A percentile compares a stretch with the other conserved stretches of the same genome.
Conservation (phyloP, 805 yeast genomes). For the Wickerhamomyces silvicola region DNA sequence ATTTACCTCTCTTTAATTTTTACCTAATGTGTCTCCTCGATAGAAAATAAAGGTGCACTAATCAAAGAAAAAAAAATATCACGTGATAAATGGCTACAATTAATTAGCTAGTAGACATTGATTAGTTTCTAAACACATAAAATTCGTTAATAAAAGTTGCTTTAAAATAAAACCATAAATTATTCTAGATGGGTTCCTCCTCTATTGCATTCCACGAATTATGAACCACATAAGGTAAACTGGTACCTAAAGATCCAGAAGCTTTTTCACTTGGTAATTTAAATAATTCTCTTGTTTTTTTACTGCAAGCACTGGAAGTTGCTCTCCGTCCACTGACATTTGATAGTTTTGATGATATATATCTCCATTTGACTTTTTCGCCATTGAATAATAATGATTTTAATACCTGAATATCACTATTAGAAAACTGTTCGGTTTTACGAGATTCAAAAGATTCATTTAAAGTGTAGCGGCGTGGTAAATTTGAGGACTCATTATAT, state of each 20-base stretch:
- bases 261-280: conserved; percentile 46
- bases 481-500: neutral
- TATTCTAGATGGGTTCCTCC: conserved; percentile 9
- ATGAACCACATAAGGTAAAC: conserved; percentile 46
- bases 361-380: conserved; percentile 56
- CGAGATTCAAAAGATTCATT: too few relatives aligned
- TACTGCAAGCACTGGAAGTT: conserved; percentile 48
- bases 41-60: too few relatives aligned
- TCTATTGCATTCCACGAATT: conserved; percentile 40
- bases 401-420: conserved; percentile 40
- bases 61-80: too few relatives aligned
- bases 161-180: conserved; percentile 1
- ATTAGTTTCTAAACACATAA: too few relatives aligned
- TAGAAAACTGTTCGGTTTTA: conserved; percentile 22
- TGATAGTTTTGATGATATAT: conserved; percentile 39
- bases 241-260: conserved; percentile 36
- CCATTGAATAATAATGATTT: conserved; percentile 42
- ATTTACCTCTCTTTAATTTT: too few relatives aligned
- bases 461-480: neutral
- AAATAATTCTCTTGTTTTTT: conserved; percentile 47
- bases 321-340: conserved; percentile 24
- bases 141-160: neutral
- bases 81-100: too few relatives aligned
- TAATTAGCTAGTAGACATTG: too few relatives aligned
- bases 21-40: too few relatives aligned